A percentile compares a stretch with the other conserved stretches of the same genome.
These are phyloP conservation scores for Pythium phragmitis DNA, from an alignment of 352 stramenopile genomes.

Conservation along the genomic window DNA sequence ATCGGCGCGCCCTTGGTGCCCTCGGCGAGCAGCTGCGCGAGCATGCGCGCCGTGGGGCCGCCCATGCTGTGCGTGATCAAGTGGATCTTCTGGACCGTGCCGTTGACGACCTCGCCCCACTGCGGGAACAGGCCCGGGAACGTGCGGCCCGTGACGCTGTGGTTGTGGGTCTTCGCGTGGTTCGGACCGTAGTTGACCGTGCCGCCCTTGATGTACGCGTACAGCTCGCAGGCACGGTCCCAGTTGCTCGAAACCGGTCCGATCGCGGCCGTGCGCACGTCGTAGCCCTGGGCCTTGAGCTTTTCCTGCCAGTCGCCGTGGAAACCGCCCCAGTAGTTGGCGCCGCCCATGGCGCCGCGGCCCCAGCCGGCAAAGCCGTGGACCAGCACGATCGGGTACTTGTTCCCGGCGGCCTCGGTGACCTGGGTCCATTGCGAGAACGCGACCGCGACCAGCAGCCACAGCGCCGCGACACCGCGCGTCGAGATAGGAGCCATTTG, in stretches of 20 bases:
- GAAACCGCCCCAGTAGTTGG: slow-evolving; percentile 38
- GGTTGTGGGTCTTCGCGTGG: slow-evolving; percentile 31
- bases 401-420: slow-evolving; percentile 17
- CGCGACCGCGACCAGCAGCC: not conserved
- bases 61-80: slow-evolving; percentile 45
- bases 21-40: slow-evolving; percentile 38
- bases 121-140: slow-evolving; percentile 38
- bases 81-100: slow-evolving; percentile 43
- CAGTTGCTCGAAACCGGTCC: slow-evolving; percentile 42
- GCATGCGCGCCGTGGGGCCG: slow-evolving; percentile 41
- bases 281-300: slow-evolving; percentile 31
- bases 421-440: slow-evolving; percentile 4
- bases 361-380: slow-evolving; percentile 42
- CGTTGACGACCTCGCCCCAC: slow-evolving; percentile 38
- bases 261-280: slow-evolving; percentile 32
- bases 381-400: slow-evolving; percentile 40
- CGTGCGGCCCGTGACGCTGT: slow-evolving; percentile 31
- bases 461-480: not conserved
- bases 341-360: slow-evolving; percentile 28
- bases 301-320: slow-evolving; percentile 34
- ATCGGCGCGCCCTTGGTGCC: slow-evolving; percentile 31
- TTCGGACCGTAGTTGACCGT: slow-evolving; percentile 41
- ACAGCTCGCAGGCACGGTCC: slow-evolving; percentile 51
- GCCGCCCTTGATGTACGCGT: slow-evolving; percentile 47
- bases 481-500: slow-evolving; percentile 3